Percentiles rank a stretch among this genome's conserved stretches.
phyloP scores from a whole-genome alignment of 2,329 filamentous ascomycete genomes.

The Chalaropsis ovoidea region DNA sequence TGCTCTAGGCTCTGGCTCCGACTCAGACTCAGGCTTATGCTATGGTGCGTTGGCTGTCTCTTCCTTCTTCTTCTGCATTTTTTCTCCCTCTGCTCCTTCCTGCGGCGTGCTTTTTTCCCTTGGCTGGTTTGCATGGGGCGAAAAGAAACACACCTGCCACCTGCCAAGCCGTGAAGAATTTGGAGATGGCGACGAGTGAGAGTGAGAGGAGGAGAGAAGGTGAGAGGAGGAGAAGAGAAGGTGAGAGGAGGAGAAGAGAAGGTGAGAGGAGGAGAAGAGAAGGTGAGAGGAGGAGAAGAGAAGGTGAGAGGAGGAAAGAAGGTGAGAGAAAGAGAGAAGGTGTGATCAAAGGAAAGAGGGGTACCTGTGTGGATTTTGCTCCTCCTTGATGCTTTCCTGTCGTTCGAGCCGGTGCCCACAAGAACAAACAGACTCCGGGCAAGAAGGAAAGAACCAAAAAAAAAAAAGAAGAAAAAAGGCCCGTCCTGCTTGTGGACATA shows the following conservation, averaged over 20 bases:
- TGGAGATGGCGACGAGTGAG: neutral
- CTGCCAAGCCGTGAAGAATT: constrained; percentile 13
- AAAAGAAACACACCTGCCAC: constrained; percentile 10
- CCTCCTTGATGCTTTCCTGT: neutral
- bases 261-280: neutral
- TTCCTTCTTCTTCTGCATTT: neutral
- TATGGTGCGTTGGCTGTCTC: neutral
- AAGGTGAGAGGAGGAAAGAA: neutral
- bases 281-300: neutral
- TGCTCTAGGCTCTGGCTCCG: neutral
- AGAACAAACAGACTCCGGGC: neutral
- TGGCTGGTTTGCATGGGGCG: neutral
- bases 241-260: neutral
- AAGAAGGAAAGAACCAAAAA: too few relatives aligned
- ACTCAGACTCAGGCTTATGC: too few relatives aligned
- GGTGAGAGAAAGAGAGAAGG: neutral
- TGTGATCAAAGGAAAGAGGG: too few relatives aligned
- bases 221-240: neutral
- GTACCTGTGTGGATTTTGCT: neutral
- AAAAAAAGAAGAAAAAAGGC: too few relatives aligned
- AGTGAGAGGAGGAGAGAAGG: neutral
- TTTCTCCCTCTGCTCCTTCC: too few relatives aligned
- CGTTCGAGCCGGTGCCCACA: neutral
- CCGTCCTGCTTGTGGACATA: too few relatives aligned
- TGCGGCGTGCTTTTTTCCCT: neutral